These are phyloP conservation scores for Termitomyces sp. DNA, from an alignment of 768 basidiomycete species.

Conservation along the genomic window DNA sequence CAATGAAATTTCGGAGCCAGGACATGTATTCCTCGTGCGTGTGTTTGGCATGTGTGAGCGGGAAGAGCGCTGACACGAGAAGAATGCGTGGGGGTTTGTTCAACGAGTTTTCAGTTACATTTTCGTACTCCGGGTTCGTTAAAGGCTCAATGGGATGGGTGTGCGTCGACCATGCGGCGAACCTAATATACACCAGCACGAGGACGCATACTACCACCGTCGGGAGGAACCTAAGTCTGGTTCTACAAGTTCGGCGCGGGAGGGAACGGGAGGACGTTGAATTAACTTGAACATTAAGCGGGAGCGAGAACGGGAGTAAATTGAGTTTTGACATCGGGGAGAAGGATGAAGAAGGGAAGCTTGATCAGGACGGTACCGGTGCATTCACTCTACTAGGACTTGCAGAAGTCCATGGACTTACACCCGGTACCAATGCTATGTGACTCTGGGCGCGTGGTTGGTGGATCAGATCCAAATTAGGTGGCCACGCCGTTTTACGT, in stretches of 20 bases:
- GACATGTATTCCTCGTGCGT: conserved; percentile 38
- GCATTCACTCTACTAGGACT: too few species aligned
- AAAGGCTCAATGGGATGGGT: not conserved
- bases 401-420: too few species aligned
- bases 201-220: not conserved
- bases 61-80: conserved; percentile 56
- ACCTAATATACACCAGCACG: not conserved
- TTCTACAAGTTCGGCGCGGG: not conserved
- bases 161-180: not conserved
- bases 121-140: not conserved
- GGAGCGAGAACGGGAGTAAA: not conserved
- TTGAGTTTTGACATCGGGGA: not conserved
- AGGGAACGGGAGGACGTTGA: not conserved
- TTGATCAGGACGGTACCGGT: too few species aligned
- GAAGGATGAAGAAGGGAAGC: not conserved
- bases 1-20: conserved; percentile 48
- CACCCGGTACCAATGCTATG: too few species aligned
- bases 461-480: too few species aligned
- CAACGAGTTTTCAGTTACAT: not conserved
- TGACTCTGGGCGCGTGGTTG: too few species aligned
- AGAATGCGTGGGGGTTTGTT: conserved; percentile 32
- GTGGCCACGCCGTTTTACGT: too few species aligned
- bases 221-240: not conserved
- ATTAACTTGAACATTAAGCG: not conserved
- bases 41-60: conserved; percentile 50